Evolutionary conservation across 2,329 filamentous ascomycete species (phyloP).

Genomic region (Seiridium cupressi): DNA sequence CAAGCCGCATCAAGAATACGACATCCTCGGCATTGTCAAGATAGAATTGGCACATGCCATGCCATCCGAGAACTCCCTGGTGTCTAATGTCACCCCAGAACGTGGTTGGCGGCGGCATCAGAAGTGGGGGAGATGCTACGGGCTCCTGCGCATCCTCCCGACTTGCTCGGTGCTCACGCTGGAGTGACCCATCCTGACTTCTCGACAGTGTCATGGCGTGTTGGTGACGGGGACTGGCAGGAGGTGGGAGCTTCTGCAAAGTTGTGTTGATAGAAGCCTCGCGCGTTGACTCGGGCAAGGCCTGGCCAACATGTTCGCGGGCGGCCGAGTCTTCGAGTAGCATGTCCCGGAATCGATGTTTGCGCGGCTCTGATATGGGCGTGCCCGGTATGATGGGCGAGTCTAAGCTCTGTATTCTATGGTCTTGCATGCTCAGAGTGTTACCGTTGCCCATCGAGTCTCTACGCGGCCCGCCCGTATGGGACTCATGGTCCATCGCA

Average conservation of each 20-base stretch:
- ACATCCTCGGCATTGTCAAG: conserved; percentile 27
- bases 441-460: conserved; percentile 32
- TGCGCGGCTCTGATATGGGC: conserved; percentile 41
- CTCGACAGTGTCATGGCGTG: conserved; percentile 39
- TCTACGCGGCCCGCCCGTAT: conserved; percentile 39
- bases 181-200: conserved; percentile 35
- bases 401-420: conserved; percentile 54
- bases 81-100: conserved; percentile 30
- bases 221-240: conserved; percentile 26
- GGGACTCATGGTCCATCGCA: conserved; percentile 69
- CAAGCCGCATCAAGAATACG: conserved; percentile 47
- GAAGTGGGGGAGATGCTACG: conserved; percentile 33
- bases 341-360: conserved; percentile 16
- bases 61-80: conserved; percentile 31
- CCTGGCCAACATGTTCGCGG: conserved; percentile 11
- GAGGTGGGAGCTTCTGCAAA: conserved; percentile 28
- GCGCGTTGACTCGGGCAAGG: conserved; percentile 23
- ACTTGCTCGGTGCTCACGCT: conserved; percentile 25
- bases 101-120: conserved; percentile 48
- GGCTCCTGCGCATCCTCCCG: conserved; percentile 10
- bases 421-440: conserved; percentile 38
- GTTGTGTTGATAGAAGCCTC: conserved; percentile 25
- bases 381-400: conserved; percentile 49
- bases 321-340: conserved; percentile 13
- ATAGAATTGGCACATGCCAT: conserved; percentile 31